Conservation (phyloP, 2,329 filamentous ascomycete species). For the Penicillium sp. region DNA sequence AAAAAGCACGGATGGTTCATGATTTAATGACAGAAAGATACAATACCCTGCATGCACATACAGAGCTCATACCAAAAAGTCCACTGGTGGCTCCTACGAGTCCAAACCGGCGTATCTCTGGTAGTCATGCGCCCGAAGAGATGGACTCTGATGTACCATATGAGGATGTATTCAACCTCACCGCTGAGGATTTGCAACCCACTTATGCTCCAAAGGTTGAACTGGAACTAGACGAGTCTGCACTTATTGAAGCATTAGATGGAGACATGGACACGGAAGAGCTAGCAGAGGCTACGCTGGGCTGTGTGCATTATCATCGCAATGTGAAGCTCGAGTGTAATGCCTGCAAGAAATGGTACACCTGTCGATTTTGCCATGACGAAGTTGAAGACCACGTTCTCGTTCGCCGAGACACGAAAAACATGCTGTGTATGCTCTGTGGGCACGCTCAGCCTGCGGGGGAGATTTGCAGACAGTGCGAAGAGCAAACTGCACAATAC, state of each 20-base stretch:
- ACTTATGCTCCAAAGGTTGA: constrained; percentile 61
- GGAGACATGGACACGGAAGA: constrained; percentile 51
- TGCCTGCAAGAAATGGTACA: constrained; percentile 88
- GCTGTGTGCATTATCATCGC: constrained; percentile 89
- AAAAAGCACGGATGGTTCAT: constrained; percentile 75
- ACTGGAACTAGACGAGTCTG: constrained; percentile 22
- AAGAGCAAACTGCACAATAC: constrained; percentile 77
- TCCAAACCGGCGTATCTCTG: constrained; percentile 13
- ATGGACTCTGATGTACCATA: constrained; percentile 15
- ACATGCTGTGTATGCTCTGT: constrained; percentile 98
- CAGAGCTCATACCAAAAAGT: not conserved
- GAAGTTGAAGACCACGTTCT: constrained; percentile 75
- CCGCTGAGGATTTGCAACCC: constrained; percentile 62
- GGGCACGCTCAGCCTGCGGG: constrained; percentile 78
- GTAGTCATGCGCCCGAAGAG: not conserved
- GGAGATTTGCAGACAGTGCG: constrained; percentile 77
- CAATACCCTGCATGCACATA: constrained; percentile 42
- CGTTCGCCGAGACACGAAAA: constrained; percentile 78
- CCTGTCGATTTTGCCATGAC: constrained; percentile 93
- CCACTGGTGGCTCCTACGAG: constrained; percentile 24
- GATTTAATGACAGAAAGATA: constrained; percentile 71
- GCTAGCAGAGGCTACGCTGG: constrained; percentile 60
- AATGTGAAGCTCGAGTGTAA: constrained; percentile 96
- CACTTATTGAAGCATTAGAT: constrained; percentile 18
- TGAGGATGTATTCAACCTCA: constrained; percentile 44